These are phyloP conservation scores for Musa balbisiana DNA, from an alignment of 202 grass and related monocot genomes.

Conservation along the genomic window DNA sequence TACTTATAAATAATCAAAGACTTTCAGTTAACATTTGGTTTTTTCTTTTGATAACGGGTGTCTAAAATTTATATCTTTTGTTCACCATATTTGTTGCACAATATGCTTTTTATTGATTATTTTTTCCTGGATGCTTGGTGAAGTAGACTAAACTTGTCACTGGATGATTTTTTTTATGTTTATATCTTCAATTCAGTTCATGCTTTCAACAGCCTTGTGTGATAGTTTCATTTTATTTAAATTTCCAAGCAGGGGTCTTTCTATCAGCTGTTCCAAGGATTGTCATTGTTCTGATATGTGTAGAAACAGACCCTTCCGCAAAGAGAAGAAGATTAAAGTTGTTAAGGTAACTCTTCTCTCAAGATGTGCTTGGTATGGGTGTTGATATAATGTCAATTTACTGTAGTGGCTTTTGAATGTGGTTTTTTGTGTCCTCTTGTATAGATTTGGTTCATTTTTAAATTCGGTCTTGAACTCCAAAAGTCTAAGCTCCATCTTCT, in stretches of 20 bases:
- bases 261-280: slow-evolving; percentile 82
- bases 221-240: background rate
- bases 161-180: background rate
- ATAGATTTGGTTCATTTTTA: no score
- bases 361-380: slow-evolving; percentile 1
- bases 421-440: no score
- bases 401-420: background rate
- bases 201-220: background rate
- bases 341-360: slow-evolving; percentile 64
- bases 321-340: slow-evolving; percentile 95
- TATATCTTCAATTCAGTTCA: background rate
- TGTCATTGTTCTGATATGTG: slow-evolving; percentile 91
- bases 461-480: no score
- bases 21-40: no score
- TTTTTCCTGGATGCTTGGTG: background rate
- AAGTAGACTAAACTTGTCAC: background rate
- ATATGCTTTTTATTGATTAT: no score
- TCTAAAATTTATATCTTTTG: no score
- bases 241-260: slow-evolving; percentile 54
- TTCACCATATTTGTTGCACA: no score
- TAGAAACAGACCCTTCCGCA: slow-evolving; percentile 79
- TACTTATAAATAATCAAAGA: no score
- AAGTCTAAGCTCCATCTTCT: no score
- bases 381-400: background rate
- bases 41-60: no score